Base-by-base conservation (phyloP, 1,284 basidiomycete species). In the Leccinum pseudoinsigne region DNA sequence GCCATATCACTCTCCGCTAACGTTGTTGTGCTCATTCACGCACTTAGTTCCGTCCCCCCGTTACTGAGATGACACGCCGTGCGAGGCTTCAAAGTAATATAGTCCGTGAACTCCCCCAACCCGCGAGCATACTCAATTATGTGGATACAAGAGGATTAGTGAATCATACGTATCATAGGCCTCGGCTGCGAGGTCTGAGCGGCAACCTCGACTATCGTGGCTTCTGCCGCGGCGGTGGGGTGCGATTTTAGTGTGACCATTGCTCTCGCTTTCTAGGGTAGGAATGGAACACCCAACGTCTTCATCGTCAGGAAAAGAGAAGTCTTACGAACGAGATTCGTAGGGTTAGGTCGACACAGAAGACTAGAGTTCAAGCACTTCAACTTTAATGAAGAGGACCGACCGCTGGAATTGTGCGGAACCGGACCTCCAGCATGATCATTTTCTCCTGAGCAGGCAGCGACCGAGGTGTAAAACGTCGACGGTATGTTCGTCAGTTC, bases 1-100 rank as follows among this genome's bases (percentile, higher is more conserved):
- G 58, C 55, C 59, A 58, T 57, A 59, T 36, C 40, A 60, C 38
- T 55, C 55, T 51, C 63, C 63, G 63, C 61, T 51, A 62, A 64
- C 65, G 65, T 59, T 72, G 63, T 65, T 72, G 62, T 62, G 50
- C 64, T 66, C 61, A 67, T 57, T 64, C 61, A 68, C 64, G 65
- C 53, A 47, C 60, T 57, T 71, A 97, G 95, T 78, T 96, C 96
- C 65, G 97, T 98, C 67, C 38, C 73, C 75, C 66, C 68, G 71
- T 73, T 71, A 72, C 55, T 73, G 72, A 69, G 71, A 66, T 62
- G 64, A 31, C 74, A 65, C 71, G 53, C 66, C 26, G 68, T 66
- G 64, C 66, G 63, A 68, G 63, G 69, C 55, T 72, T 76, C 70
- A 74, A 64, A 66, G 38, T 40, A 40, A 61, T 58, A 64, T 57